Conservation (phyloP, 306 rosid genomes). For the Quercus variabilis region DNA sequence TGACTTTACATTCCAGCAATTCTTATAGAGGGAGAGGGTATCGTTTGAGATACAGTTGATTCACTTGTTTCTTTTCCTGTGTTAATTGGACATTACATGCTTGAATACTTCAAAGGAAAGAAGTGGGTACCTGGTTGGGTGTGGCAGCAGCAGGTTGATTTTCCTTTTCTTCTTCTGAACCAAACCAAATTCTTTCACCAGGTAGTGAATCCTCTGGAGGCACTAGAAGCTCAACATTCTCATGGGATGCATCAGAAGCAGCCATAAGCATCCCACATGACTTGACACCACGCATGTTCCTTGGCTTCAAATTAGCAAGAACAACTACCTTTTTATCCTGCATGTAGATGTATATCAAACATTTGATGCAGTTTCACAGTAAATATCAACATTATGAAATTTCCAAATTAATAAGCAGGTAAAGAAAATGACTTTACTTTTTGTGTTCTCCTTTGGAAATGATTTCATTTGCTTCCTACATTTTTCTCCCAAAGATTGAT, state of each 20-base stretch:
- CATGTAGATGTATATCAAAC: not conserved
- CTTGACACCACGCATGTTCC: slow-evolving; percentile 95
- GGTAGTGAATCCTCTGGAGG: slow-evolving; percentile 79
- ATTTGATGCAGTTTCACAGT: slow-evolving; percentile 3
- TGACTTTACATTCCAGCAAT: no score
- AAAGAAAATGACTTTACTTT: not conserved
- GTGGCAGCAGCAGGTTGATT: slow-evolving; percentile 69
- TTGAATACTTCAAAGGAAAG: not conserved
- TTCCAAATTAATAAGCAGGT: not conserved
- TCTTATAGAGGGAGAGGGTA: no score
- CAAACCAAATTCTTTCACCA: slow-evolving; percentile 95
- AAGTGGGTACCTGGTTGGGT: slow-evolving; percentile 67
- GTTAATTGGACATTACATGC: no score
- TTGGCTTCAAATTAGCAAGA: slow-evolving; percentile 80
- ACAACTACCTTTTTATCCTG: slow-evolving; percentile 78
- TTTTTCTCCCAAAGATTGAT: not conserved
- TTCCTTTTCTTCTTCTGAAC: slow-evolving; percentile 56
- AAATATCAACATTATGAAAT: not conserved
- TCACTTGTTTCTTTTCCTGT: no score
- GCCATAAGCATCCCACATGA: slow-evolving; percentile 97
- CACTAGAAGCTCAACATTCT: slow-evolving; percentile 79
- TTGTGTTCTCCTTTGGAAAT: not conserved
- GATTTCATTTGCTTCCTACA: not conserved
- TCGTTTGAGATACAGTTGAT: no score
- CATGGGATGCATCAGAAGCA: slow-evolving; percentile 83